Base-by-base conservation (phyloP, 148 eudicot genomes). In the Rhododendron kiyosumense region DNA sequence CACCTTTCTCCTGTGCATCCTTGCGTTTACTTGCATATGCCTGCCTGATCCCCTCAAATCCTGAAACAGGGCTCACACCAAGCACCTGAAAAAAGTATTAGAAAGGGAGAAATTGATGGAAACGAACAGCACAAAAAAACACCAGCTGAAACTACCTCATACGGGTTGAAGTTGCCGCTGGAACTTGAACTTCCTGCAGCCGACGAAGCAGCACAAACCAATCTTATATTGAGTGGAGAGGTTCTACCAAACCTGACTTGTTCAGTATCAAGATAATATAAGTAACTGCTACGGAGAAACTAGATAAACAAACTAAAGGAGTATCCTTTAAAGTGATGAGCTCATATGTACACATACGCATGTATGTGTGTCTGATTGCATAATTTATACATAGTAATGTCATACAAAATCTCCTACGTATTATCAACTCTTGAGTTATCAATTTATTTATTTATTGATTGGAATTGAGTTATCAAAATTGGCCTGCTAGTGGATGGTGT, bases 1-100 rank as follows among this genome's bases (percentile, higher is more conserved):
- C 99, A 54, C 97, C 97, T 85, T 92, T 94, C 88, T 90, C 91
- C 90, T 95, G 96, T 77, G 99, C 99, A 85, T 96, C 98, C 92
- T 92, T 96, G 65, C 89, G 94, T 84, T 91, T 95, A 87, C 90
- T 94, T 14, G 89, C 83, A 86, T 96, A 96, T 14, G 94, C 93
- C n/a, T 92, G 86, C 91, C 92, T 96, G 57, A 96, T 85, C 91
- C 80, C 92, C 85, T 95, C 99, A 90, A 92, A 96, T 48, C 97
- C 97, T 90, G 90, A 93, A 86, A 95, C 86, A 48, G 99, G 94
- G 51, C 88, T 96, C 86, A 95, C 99, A 78, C 99, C 99, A 34
- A 96, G 95, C 78, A 94, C 94, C 99, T 96, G 83, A 2, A 84
- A 34, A 38, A 28, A 36, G 34, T 5, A 85, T 80, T 79, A 26